Percentiles rank a stretch among this genome's conserved stretches.
Evolutionary conservation across 2,329 filamentous ascomycete species (phyloP).

Genomic region (Achaetomium macrosporum): DNA sequence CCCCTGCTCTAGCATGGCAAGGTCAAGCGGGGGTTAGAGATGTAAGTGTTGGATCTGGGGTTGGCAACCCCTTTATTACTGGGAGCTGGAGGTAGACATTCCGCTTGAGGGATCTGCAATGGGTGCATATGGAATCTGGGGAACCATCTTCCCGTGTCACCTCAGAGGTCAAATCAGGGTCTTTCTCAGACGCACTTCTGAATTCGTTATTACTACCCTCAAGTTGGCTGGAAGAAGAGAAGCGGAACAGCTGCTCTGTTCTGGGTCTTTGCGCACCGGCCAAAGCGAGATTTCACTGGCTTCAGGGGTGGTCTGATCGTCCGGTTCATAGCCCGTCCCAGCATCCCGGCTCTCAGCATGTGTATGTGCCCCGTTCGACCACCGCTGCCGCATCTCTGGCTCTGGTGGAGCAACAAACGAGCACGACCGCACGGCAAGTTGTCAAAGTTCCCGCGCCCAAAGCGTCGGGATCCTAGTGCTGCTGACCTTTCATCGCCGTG

Average conservation of each 20-base stretch:
- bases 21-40: neutral
- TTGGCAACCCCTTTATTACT: neutral
- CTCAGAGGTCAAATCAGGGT: neutral
- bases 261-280: neutral
- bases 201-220: no score
- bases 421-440: neutral
- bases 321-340: neutral
- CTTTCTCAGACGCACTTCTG: no score
- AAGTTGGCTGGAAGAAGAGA: no score
- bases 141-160: neutral
- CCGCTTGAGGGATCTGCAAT: neutral
- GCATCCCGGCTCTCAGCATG: neutral
- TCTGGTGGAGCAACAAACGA: slow-evolving; percentile 2
- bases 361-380: neutral
- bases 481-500: no score
- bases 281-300: slow-evolving; percentile 5
- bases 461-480: no score
- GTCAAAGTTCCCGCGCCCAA: neutral
- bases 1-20: neutral
- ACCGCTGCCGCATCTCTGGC: neutral
- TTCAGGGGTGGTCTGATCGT: slow-evolving; percentile 2
- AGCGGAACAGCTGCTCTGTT: no score
- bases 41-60: slow-evolving; percentile 2
- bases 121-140: no score
- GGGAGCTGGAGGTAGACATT: neutral